phyloP scores from a whole-genome alignment of 2,329 filamentous ascomycete species.

The Cladosporium halotolerans region DNA sequence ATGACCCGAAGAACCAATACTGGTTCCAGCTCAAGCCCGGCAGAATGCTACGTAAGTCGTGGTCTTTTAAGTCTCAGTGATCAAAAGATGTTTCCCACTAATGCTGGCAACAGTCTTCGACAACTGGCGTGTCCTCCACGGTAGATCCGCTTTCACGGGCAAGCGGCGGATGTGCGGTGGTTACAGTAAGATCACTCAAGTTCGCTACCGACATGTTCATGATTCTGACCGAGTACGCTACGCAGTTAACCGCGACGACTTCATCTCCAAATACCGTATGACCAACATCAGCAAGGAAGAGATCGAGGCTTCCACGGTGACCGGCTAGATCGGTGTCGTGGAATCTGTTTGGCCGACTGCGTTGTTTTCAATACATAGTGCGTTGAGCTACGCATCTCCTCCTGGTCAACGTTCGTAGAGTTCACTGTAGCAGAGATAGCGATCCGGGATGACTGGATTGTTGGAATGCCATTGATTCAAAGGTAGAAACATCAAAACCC shows the following conservation, averaged over 20 bases:
- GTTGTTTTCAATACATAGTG: too few species aligned
- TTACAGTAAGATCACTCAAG: conserved; percentile 61
- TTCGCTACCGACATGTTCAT: neutral
- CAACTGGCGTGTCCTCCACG: conserved; percentile 92
- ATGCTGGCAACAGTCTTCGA: conserved; percentile 63
- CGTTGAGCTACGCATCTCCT: too few species aligned
- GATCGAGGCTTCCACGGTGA: conserved; percentile 27
- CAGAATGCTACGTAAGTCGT: conserved; percentile 60
- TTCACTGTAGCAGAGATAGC: too few species aligned
- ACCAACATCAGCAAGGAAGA: conserved; percentile 51
- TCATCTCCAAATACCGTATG: conserved; percentile 66
- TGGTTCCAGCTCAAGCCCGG: conserved; percentile 79
- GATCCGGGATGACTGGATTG: too few species aligned
- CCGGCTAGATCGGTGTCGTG: conserved; percentile 16
- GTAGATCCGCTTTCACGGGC: conserved; percentile 74
- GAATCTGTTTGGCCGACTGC: too few species aligned
- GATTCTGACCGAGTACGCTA: neutral
- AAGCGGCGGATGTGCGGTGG: conserved; percentile 82
- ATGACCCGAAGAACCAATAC: conserved; percentile 59
- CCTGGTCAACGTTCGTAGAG: too few species aligned
- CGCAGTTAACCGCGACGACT: conserved; percentile 73
- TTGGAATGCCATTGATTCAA: too few species aligned
- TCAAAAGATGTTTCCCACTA: too few species aligned
- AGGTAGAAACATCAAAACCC: neutral
- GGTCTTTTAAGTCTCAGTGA: too few species aligned